phyloP scores from a whole-genome alignment of 257 asterid species.

The Solanum bulbocastanum region DNA sequence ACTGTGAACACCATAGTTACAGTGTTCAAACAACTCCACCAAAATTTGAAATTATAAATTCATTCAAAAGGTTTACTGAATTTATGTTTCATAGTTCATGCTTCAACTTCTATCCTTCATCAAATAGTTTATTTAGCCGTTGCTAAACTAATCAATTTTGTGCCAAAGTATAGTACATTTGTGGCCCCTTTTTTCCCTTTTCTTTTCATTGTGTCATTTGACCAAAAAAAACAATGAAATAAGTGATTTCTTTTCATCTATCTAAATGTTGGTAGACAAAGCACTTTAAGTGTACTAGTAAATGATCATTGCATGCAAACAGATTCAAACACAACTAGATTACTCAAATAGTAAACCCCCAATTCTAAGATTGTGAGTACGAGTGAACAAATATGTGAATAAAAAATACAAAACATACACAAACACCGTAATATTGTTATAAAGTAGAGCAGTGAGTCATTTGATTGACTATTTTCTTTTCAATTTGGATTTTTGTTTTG shows the following conservation, averaged over 20 bases:
- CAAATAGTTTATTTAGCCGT: too few relatives aligned
- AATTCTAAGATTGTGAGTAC: neutral
- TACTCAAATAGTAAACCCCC: neutral
- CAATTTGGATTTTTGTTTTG: neutral
- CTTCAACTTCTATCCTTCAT: neutral
- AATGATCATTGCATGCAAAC: neutral
- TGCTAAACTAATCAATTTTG: neutral
- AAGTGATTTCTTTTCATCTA: neutral
- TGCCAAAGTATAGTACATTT: neutral
- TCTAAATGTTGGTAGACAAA: neutral
- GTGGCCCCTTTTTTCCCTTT: too few relatives aligned
- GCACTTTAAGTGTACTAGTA: neutral
- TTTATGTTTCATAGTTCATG: neutral
- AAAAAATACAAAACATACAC: neutral
- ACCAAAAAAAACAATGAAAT: neutral
- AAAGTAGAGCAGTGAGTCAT: neutral
- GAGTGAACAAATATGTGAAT: neutral
- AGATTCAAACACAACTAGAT: neutral
- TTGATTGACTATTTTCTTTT: neutral
- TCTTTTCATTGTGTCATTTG: neutral
- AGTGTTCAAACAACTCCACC: too few relatives aligned
- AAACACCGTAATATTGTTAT: neutral
- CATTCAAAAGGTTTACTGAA: neutral
- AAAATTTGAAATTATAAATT: too few relatives aligned
- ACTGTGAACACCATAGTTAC: too few relatives aligned